These are phyloP conservation scores for Phialophora expanda DNA, from an alignment of 2,329 filamentous ascomycete genomes.

Conservation along the genomic window DNA sequence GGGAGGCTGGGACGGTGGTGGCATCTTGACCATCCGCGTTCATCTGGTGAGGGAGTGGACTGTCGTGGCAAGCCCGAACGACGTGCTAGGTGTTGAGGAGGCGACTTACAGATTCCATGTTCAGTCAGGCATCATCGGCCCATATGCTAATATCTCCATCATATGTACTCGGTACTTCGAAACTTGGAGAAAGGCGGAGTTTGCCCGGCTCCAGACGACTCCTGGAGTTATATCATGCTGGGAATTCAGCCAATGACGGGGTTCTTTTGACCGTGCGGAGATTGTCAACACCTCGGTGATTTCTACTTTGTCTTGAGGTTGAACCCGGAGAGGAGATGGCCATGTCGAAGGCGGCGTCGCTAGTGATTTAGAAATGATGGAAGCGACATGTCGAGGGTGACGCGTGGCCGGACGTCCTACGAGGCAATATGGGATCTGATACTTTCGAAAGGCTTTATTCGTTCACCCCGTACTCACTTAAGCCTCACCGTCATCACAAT, in stretches of 20 bases:
- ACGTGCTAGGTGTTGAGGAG: background rate
- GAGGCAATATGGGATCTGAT: too few species aligned
- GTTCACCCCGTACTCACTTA: too few species aligned
- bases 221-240: background rate
- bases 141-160: background rate
- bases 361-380: too few species aligned
- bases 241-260: background rate
- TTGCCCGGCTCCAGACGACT: background rate
- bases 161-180: too few species aligned
- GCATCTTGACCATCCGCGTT: background rate
- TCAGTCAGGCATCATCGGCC: background rate
- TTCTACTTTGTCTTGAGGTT: background rate
- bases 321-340: background rate
- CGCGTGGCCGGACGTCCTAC: too few species aligned
- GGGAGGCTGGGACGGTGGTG: background rate
- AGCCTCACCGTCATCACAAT: too few species aligned
- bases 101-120: background rate
- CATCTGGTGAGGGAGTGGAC: background rate
- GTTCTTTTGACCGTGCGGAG: background rate
- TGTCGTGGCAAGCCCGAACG: background rate
- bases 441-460: too few species aligned
- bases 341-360: background rate
- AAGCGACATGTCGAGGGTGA: too few species aligned
- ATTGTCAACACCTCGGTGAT: background rate
- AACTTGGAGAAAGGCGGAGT: slow-evolving; percentile 1